Evolutionary conservation across 495 filamentous ascomycete species (phyloP).

Genomic region (Clohesyomyces aquaticus): DNA sequence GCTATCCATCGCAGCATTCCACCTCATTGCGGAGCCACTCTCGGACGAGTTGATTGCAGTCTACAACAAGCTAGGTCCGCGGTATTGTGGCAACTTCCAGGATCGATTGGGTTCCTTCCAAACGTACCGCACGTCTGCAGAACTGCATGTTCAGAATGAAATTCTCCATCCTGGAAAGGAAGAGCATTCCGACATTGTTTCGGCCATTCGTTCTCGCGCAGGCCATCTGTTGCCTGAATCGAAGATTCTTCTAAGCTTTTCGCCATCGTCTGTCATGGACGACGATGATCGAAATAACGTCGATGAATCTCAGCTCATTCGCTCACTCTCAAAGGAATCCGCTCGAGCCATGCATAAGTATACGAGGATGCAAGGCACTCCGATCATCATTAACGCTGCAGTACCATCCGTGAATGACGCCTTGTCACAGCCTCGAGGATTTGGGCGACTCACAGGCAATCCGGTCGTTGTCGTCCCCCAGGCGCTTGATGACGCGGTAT

Average conservation of each 20-base stretch:
- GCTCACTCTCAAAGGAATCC: slow-evolving; percentile 74
- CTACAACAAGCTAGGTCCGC: slow-evolving; percentile 82
- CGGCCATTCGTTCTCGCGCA: slow-evolving; percentile 81
- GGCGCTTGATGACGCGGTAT: slow-evolving; percentile 87
- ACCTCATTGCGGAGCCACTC: slow-evolving; percentile 83
- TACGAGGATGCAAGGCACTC: slow-evolving; percentile 72
- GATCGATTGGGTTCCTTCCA: slow-evolving; percentile 95
- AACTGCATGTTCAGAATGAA: slow-evolving; percentile 88
- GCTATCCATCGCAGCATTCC: slow-evolving; percentile 87
- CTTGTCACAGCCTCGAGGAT: slow-evolving; percentile 72
- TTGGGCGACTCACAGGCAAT: slow-evolving; percentile 79
- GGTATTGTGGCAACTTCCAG: slow-evolving; percentile 94
- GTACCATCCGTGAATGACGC: slow-evolving; percentile 89
- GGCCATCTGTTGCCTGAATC: slow-evolving; percentile 77
- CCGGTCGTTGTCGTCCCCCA: slow-evolving; percentile 80
- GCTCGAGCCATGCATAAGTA: slow-evolving; percentile 71
- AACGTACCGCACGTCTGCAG: slow-evolving; percentile 93
- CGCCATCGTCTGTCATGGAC: slow-evolving; percentile 75
- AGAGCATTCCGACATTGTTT: slow-evolving; percentile 87
- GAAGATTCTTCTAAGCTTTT: slow-evolving; percentile 83
- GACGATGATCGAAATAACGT: slow-evolving; percentile 70
- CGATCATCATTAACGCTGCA: slow-evolving; percentile 85
- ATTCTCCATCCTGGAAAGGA: slow-evolving; percentile 87
- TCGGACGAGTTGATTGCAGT: slow-evolving; percentile 93
- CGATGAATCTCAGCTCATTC: slow-evolving; percentile 73